phyloP scores from a whole-genome alignment of 768 basidiomycete species.

The Mycena venus region DNA sequence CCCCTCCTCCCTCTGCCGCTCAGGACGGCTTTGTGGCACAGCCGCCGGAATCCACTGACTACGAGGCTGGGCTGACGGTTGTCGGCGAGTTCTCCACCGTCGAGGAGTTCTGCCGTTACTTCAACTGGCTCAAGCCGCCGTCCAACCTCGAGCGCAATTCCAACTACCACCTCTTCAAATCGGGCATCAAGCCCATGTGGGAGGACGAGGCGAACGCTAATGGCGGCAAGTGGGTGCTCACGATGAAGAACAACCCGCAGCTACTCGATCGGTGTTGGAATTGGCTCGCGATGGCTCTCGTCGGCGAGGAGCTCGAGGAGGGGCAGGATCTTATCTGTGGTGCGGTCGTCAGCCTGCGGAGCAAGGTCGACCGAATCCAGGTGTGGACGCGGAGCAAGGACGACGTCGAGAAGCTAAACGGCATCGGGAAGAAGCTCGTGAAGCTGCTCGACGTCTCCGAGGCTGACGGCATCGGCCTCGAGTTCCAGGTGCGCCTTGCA shows the following conservation, averaged over 20 bases:
- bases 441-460: constrained; percentile 89
- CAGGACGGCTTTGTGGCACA: constrained; percentile 44
- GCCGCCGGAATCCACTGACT: constrained; percentile 77
- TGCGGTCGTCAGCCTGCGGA: constrained; percentile 88
- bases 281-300: constrained; percentile 92
- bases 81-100: constrained; percentile 94
- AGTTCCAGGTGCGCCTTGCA: constrained; percentile 85
- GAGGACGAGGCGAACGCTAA: constrained; percentile 93
- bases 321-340: constrained; percentile 84
- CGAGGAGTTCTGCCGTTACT: constrained; percentile 90
- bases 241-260: constrained; percentile 87
- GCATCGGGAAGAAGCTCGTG: constrained; percentile 85
- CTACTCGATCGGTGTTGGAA: constrained; percentile 91
- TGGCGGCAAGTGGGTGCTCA: constrained; percentile 96
- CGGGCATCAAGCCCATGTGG: constrained; percentile 97
- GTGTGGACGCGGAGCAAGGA: constrained; percentile 91
- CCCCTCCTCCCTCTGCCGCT: constrained; percentile 42
- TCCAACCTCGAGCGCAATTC: constrained; percentile 90
- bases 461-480: constrained; percentile 86
- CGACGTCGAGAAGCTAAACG: constrained; percentile 87
- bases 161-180: constrained; percentile 97
- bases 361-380: constrained; percentile 92
- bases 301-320: constrained; percentile 85
- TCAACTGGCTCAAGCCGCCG: constrained; percentile 95
- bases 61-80: constrained; percentile 88